Evolutionary conservation across 192 early-diverging fungal species (phyloP).

Genomic region (Rhizoclosmatium globosum): DNA sequence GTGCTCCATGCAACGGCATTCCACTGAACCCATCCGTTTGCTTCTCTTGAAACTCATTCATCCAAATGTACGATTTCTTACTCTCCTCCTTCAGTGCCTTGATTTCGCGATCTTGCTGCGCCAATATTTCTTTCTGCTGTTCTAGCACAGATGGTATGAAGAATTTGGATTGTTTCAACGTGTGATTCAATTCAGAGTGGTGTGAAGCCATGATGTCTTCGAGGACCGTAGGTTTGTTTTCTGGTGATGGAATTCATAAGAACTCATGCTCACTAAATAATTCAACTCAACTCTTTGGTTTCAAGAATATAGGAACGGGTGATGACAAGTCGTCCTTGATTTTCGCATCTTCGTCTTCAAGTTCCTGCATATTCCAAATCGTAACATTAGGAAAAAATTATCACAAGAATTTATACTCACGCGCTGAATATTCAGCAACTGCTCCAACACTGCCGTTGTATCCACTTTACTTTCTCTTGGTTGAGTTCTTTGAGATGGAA

Average conservation of each 20-base stretch:
- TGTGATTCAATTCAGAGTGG: background rate
- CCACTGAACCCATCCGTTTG: background rate
- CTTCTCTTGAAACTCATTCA: slow-evolving; percentile 2
- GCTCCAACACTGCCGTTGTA: slow-evolving; percentile 30
- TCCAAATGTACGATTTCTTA: background rate
- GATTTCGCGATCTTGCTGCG: slow-evolving; percentile 29
- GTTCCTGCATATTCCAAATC: background rate
- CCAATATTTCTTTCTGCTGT: slow-evolving; percentile 28
- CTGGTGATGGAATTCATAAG: background rate
- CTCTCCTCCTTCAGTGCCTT: slow-evolving; percentile 12
- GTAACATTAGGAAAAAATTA: background rate
- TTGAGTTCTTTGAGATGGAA: background rate
- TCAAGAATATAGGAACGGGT: background rate
- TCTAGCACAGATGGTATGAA: slow-evolving; percentile 27
- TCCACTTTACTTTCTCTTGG: slow-evolving; percentile 10
- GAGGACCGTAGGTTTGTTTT: slow-evolving; percentile 1
- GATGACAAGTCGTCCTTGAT: slow-evolving; percentile 18
- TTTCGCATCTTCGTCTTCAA: slow-evolving; percentile 29
- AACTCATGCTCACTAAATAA: background rate
- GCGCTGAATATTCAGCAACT: slow-evolving; percentile 23
- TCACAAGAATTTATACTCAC: background rate
- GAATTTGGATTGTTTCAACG: slow-evolving; percentile 15
- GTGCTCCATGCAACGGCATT: no score
- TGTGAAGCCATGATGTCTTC: slow-evolving; percentile 27
- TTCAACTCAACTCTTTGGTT: slow-evolving; percentile 17